These are phyloP conservation scores for Chaetomiaceae sp. DNA, from an alignment of 2,329 filamentous ascomycete genomes.

Conservation along the genomic window DNA sequence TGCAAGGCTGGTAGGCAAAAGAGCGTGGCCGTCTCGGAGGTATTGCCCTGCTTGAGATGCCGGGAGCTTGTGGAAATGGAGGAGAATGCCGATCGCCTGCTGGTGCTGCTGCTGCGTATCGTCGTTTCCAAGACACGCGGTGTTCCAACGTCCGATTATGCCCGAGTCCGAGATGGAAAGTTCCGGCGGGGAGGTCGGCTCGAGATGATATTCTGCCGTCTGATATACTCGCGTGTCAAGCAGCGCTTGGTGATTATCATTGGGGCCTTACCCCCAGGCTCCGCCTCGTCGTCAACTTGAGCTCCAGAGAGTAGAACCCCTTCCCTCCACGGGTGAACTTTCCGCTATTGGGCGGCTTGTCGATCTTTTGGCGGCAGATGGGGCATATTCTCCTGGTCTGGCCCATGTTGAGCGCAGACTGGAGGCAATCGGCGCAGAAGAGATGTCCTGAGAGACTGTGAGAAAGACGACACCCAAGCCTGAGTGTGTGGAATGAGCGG, in stretches of 20 bases:
- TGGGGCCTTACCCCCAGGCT: conserved; percentile 32
- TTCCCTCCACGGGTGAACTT: conserved; percentile 35
- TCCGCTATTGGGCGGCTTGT: conserved; percentile 35
- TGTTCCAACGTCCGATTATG: too few species aligned
- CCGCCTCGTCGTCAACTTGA: conserved; percentile 57
- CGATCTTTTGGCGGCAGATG: conserved; percentile 58
- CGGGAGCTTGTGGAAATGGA: too few species aligned
- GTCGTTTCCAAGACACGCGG: too few species aligned
- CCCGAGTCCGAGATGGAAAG: too few species aligned
- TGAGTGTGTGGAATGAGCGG: neutral
- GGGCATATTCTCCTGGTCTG: conserved; percentile 54
- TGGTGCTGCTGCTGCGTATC: too few species aligned
- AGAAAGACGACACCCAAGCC: conserved; percentile 6
- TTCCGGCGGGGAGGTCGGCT: too few species aligned
- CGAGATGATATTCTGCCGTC: too few species aligned
- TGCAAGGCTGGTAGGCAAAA: too few species aligned
- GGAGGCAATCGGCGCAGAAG: conserved; percentile 59
- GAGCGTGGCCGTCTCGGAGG: too few species aligned
- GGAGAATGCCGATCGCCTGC: too few species aligned
- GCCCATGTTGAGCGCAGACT: conserved; percentile 55
- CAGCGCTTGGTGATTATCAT: neutral
- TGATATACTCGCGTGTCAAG: too few species aligned
- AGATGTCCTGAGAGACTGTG: conserved; percentile 49
- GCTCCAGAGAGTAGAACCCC: conserved; percentile 53
- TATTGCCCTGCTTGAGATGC: too few species aligned